These are phyloP conservation scores for Leccinum aurantiacum DNA, from an alignment of 768 basidiomycete genomes.

Conservation along the genomic window DNA sequence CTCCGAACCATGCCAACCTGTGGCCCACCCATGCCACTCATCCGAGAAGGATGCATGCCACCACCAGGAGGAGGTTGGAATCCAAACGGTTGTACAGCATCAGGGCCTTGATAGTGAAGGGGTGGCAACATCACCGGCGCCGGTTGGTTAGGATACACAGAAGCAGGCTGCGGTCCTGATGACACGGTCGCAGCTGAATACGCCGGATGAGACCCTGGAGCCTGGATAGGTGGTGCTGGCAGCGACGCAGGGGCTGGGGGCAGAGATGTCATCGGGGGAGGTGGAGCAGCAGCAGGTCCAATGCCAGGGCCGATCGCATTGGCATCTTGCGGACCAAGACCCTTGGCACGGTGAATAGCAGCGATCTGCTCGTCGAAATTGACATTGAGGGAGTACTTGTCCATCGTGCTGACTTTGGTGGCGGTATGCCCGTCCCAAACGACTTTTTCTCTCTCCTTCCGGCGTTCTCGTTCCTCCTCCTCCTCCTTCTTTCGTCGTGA, in stretches of 20 bases:
- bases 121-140: slow-evolving; percentile 79
- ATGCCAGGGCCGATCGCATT: slow-evolving; percentile 87
- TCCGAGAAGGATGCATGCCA: slow-evolving; percentile 68
- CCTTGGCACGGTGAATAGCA: slow-evolving; percentile 91
- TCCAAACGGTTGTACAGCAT: slow-evolving; percentile 75
- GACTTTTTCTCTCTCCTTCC: slow-evolving; percentile 90
- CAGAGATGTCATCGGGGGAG: slow-evolving; percentile 57
- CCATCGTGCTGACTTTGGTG: slow-evolving; percentile 86
- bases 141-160: slow-evolving; percentile 56
- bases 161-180: slow-evolving; percentile 89
- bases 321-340: slow-evolving; percentile 78
- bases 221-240: slow-evolving; percentile 63
- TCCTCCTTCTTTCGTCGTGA: slow-evolving; percentile 85
- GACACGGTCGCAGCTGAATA: slow-evolving; percentile 86
- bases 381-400: slow-evolving; percentile 91
- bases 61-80: slow-evolving; percentile 69
- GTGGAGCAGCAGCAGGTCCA: slow-evolving; percentile 73
- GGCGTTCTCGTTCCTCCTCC: slow-evolving; percentile 75
- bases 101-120: slow-evolving; percentile 80
- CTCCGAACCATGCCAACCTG: slow-evolving; percentile 74
- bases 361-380: slow-evolving; percentile 98
- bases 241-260: slow-evolving; percentile 72
- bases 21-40: slow-evolving; percentile 58
- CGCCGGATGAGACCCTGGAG: slow-evolving; percentile 45
- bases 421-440: slow-evolving; percentile 99